phyloP scores from a whole-genome alignment of 768 basidiomycete genomes.

The Asterophora lycoperdoides region DNA sequence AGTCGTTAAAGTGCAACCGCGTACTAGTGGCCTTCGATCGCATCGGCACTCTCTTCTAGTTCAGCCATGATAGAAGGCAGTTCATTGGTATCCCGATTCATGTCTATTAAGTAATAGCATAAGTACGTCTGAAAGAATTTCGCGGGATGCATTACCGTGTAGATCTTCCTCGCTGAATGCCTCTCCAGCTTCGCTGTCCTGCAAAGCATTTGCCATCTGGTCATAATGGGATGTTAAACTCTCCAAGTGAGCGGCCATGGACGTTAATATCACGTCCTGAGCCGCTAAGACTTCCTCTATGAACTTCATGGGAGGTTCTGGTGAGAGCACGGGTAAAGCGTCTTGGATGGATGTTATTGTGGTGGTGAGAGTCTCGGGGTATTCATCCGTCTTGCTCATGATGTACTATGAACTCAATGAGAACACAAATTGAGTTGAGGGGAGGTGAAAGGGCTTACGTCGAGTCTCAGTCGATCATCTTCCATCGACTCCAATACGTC shows the following conservation, averaged over 20 bases:
- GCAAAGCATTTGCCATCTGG: slow-evolving; percentile 66
- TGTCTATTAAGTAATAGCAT: slow-evolving; percentile 41
- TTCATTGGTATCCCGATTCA: slow-evolving; percentile 79
- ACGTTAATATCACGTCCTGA: slow-evolving; percentile 53
- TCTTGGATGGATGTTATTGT: slow-evolving; percentile 54
- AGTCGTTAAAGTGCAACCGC: slow-evolving; percentile 18
- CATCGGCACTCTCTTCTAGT: slow-evolving; percentile 52
- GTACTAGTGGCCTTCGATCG: slow-evolving; percentile 57
- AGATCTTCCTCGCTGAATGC: slow-evolving; percentile 65
- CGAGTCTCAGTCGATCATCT: slow-evolving; percentile 58
- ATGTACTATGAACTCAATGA: slow-evolving; percentile 41
- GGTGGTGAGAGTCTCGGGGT: slow-evolving; percentile 56
- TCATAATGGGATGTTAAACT: slow-evolving; percentile 72
- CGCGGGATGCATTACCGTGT: slow-evolving; percentile 40
- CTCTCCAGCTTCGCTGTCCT: slow-evolving; percentile 67
- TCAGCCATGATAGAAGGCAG: slow-evolving; percentile 72
- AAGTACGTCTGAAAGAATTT: background rate
- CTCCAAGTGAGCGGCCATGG: slow-evolving; percentile 75
- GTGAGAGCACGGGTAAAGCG: slow-evolving; percentile 38
- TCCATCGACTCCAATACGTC: slow-evolving; percentile 73
- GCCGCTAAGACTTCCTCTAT: slow-evolving; percentile 46
- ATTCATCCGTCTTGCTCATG: slow-evolving; percentile 58
- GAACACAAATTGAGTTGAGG: background rate
- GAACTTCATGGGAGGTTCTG: slow-evolving; percentile 15
- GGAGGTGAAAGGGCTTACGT: slow-evolving; percentile 41